Evolutionary conservation across 1,284 basidiomycete genomes (phyloP), one percentile per base, ranked within the genome.

Genomic region (Trichosporon faecale): DNA sequence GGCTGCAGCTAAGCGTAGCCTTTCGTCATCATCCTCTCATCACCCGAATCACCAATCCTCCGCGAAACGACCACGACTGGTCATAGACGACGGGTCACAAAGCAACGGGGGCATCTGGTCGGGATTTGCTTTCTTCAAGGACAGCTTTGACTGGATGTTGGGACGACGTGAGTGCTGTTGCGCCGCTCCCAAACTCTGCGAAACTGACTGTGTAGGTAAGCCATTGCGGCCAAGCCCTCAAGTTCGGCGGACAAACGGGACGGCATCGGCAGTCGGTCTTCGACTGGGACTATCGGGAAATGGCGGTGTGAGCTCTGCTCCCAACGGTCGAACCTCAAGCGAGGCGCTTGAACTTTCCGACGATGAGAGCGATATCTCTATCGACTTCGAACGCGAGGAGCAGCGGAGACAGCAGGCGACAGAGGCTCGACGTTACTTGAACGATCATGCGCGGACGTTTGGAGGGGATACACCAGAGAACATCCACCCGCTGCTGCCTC

Each of bases 381-480:
- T 31, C 9, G 68, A 64, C 16, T 46, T 33, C 1, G 66, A 70
- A 16, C 55, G 35, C 16, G 52, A 65, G 16, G 52, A 44, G 4
- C 18, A 14, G 9, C 61, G 69, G 5, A 44, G 16, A n/a, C 12
- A 23, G 14, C 69, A 65, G 37, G 8, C 5, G 2, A 4, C n/a
- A 6, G 64, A 70, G 16, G 69, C 69, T 14, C 66, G 29, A 2
- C 29, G 49, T 12, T 66, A 68, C 16, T 31, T 73, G 25, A 73
- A 73, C 37, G 72, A 73, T 57, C 72, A 68, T 46, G 44, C 49
- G 1, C n/a, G 21, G 14, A 37, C 31, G 27, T 3, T 35, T 3
- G 11, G 27, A 11, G 66, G 23, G 7, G 55, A 31, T 3, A n/a
- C 27, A 4, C 18, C 57, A 3, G 16, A 31, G 8, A 21, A 21